Percentiles rank a stretch among this genome's conserved stretches.
phyloP scores from a whole-genome alignment of 2,329 filamentous ascomycete genomes.

The Plenodomus tracheiphilus region DNA sequence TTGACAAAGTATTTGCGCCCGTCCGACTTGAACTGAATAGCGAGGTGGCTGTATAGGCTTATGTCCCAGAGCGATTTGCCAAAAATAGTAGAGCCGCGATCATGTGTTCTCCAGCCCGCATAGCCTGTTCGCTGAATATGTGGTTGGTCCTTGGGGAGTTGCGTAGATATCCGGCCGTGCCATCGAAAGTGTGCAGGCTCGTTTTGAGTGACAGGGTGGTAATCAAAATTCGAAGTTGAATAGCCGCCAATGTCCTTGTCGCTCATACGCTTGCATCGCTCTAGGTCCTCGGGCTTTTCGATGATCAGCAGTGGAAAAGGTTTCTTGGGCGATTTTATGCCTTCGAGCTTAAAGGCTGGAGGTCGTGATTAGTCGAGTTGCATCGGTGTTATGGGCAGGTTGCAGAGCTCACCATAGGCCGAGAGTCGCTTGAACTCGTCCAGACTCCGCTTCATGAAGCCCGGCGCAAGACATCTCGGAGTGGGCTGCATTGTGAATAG shows the following conservation, averaged over 20 bases:
- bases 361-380: conserved; percentile 29
- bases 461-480: conserved; percentile 43
- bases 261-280: conserved; percentile 73
- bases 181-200: conserved; percentile 75
- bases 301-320: conserved; percentile 70
- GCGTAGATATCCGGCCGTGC: conserved; percentile 83
- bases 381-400: conserved; percentile 29
- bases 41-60: conserved; percentile 85
- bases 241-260: conserved; percentile 86
- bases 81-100: conserved; percentile 78
- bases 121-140: conserved; percentile 80
- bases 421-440: conserved; percentile 63
- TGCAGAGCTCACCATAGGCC: conserved; percentile 51
- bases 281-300: conserved; percentile 49
- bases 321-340: conserved; percentile 64
- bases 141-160: conserved; percentile 74
- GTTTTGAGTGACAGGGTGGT: conserved; percentile 52
- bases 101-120: conserved; percentile 84
- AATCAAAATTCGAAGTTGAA: conserved; percentile 74
- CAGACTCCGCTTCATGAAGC: conserved; percentile 62
- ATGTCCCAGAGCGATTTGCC: conserved; percentile 86
- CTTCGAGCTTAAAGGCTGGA: conserved; percentile 70
- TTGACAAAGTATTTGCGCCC: conserved; percentile 93
- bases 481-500: conserved; percentile 42
- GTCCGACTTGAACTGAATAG: conserved; percentile 85